Evolutionary conservation across 345 rosid species (phyloP).

Genomic region (Carallia brachiata): DNA sequence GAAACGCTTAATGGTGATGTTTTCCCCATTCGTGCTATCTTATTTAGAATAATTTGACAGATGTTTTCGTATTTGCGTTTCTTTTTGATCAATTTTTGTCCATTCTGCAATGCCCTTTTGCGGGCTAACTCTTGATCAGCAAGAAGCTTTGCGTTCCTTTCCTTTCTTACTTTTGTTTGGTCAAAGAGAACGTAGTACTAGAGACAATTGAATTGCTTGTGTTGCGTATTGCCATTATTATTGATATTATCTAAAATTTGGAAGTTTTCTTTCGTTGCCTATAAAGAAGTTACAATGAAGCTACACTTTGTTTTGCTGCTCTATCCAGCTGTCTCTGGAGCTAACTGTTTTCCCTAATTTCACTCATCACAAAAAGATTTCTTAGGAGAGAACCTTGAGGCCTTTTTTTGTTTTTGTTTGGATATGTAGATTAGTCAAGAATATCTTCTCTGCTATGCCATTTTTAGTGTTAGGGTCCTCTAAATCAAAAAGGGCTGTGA

Average conservation of each 20-base stretch:
- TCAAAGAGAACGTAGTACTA: too few species aligned
- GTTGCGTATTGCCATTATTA: not conserved
- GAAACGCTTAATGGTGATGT: too few species aligned
- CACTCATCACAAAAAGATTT: not conserved
- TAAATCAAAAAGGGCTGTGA: slow-evolving; percentile 1
- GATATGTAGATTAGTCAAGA: slow-evolving; percentile 5
- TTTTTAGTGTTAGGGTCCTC: not conserved
- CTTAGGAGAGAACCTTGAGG: not conserved
- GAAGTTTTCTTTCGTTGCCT: not conserved
- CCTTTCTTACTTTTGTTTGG: too few species aligned
- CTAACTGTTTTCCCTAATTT: slow-evolving; percentile 18
- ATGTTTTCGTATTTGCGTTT: too few species aligned
- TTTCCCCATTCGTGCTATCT: too few species aligned
- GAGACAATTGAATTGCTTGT: too few species aligned
- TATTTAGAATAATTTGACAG: too few species aligned
- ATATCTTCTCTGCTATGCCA: not conserved
- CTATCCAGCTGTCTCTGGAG: slow-evolving; percentile 12
- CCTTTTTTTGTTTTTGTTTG: slow-evolving; percentile 5
- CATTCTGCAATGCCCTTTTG: too few species aligned
- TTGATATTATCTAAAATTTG: not conserved
- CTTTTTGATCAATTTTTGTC: too few species aligned
- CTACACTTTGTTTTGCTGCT: not conserved
- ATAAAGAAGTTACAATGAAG: slow-evolving; percentile 1
- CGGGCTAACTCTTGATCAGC: too few species aligned
- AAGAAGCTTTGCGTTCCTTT: too few species aligned